A percentile compares a stretch with the other conserved stretches of the same genome.
Evolutionary conservation across 176 grass and related monocot genomes (phyloP).

Genomic region (Triticum dicoccoides): DNA sequence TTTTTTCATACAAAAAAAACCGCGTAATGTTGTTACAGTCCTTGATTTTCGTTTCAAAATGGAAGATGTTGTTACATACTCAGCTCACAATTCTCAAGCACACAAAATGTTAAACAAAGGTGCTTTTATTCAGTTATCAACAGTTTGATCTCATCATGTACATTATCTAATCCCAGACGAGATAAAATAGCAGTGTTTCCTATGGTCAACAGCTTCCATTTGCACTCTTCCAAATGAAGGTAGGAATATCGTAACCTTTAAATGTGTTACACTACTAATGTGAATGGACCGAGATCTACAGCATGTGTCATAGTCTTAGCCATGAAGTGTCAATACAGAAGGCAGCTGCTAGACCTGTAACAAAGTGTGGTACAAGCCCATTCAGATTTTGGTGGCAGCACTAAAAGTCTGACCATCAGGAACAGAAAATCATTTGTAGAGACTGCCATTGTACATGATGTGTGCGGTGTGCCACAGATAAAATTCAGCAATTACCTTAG

Average conservation of each 20-base stretch:
- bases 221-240: too few species aligned
- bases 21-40: neutral
- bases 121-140: neutral
- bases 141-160: too few species aligned
- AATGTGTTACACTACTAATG: neutral
- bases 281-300: neutral
- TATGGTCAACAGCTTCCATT: too few species aligned
- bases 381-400: neutral
- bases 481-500: neutral
- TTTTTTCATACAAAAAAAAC: neutral
- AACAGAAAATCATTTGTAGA: neutral
- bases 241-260: too few species aligned
- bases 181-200: too few species aligned
- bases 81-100: neutral
- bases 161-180: too few species aligned
- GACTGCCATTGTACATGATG: neutral
- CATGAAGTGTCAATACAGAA: too few species aligned
- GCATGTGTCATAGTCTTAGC: constrained; percentile 15
- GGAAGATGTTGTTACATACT: neutral
- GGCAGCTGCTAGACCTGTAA: too few species aligned
- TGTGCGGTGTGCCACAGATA: neutral
- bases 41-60: neutral
- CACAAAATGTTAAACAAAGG: neutral
- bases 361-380: neutral
- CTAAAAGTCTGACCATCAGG: neutral